Evolutionary conservation across 371 early-diverging fungal species (phyloP).

Genomic region (Mortierella sp.): DNA sequence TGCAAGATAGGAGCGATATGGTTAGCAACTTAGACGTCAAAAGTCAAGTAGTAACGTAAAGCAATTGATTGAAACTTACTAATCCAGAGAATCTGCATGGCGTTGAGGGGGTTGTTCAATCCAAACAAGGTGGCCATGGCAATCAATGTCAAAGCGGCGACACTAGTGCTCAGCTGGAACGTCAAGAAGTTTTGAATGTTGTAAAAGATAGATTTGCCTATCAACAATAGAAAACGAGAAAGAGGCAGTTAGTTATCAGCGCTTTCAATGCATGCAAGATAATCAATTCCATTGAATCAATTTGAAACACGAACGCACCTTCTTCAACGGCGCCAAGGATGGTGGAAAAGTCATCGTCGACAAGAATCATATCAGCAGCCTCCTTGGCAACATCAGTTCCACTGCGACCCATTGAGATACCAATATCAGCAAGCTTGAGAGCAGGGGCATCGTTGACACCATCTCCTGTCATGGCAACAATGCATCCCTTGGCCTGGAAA

Average conservation of each 20-base stretch:
- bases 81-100: conserved; percentile 99
- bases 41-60: background rate
- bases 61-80: conserved; percentile 65
- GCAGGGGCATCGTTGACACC: conserved; percentile 98
- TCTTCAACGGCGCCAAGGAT: conserved; percentile 92
- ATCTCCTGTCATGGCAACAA: conserved; percentile 96
- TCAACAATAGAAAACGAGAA: background rate
- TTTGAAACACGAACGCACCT: conserved; percentile 60
- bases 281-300: background rate
- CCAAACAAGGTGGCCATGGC: conserved; percentile 91
- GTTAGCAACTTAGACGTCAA: background rate
- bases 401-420: conserved; percentile 92
- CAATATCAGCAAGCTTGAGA: conserved; percentile 90
- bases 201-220: conserved; percentile 91
- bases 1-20: background rate
- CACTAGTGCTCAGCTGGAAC: conserved; percentile 90
- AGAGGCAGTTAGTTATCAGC: background rate
- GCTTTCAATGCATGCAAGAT: too few species aligned
- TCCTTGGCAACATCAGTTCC: conserved; percentile 95
- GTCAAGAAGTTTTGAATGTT: conserved; percentile 95
- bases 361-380: conserved; percentile 94
- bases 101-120: conserved; percentile 92
- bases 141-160: conserved; percentile 89
- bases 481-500: conserved; percentile 78
- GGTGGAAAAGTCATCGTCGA: conserved; percentile 89